Base-by-base conservation (phyloP, 305 asterid species). In the Fraxinus albicans region DNA sequence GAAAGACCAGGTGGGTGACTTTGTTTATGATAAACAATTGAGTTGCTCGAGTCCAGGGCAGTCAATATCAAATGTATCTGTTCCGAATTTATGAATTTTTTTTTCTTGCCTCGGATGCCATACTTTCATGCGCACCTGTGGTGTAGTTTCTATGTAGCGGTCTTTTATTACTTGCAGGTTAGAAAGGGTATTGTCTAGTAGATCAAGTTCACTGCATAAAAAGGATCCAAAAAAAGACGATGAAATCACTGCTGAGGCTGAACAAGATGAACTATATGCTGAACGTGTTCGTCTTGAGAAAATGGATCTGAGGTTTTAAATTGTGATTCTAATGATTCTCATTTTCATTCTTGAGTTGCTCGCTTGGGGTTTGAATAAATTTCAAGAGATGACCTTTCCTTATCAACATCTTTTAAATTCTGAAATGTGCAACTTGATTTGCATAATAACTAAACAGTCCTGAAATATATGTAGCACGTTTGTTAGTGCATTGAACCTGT, bases 271-370 rank as follows among this genome's bases (percentile, higher is more conserved):
- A 77, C 77, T 94, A 42, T 88, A 87, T 81, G 95, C 93, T 88
- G 98, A 96, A 85, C 99, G 98, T 63, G 88, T 96, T 86, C 97
- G 98, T 53, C 92, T 96, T 77, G 93, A 96, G 85, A 96, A 91
- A 84, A 90, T 96, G 97, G 97, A 90, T 60, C 86, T 92, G 88
- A 96, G 98, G 99, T 95, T 82, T 82, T 70, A 77, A 63, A 53
- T 77, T 40, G n/a, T 77, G 76, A 35, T 50, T 84, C 70, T 65
- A 42, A 58, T 80, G 21, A 60, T 79, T 27, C 58, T 60, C 8
- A 29, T 27, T 35, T 77, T 60, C 40, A 38, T 83, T 79, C 70
- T 63, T 70, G 53, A 77, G 31, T 83, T 80, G 19, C 80, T 69
- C 27, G 25, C 76, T 21, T 75, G 78, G 74, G 76, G 70, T 79